Evolutionary conservation across 208 protist species (phyloP).

Genomic region (Trypanosoma congolense): DNA sequence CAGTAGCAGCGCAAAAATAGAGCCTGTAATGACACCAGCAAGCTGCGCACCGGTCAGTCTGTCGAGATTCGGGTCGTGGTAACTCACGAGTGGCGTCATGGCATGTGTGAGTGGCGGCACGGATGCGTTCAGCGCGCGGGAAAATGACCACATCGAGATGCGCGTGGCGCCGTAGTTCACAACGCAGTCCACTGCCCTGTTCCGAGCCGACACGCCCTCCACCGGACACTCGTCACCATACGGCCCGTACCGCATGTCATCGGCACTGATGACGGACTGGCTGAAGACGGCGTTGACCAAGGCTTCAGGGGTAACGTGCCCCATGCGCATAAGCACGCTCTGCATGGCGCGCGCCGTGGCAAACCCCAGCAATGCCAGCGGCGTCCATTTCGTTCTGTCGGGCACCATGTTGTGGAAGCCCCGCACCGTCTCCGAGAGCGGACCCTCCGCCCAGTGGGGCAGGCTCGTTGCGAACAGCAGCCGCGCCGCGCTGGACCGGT

Average conservation of each 20-base stretch:
- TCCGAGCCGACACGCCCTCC: not conserved
- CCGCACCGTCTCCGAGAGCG: slow-evolving; percentile 5
- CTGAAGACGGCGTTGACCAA: slow-evolving; percentile 24
- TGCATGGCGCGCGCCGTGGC: slow-evolving; percentile 5
- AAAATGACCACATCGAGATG: slow-evolving; percentile 29
- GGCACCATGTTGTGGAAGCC: slow-evolving; percentile 12
- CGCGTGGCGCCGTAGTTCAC: slow-evolving; percentile 47
- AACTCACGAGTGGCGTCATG: slow-evolving; percentile 38
- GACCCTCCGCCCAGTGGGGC: slow-evolving; percentile 33
- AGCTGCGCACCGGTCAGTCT: slow-evolving; percentile 19
- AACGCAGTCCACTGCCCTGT: not conserved
- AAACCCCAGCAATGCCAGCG: slow-evolving; percentile 12
- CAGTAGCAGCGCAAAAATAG: slow-evolving; percentile 4
- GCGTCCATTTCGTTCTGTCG: slow-evolving; percentile 3
- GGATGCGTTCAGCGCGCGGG: slow-evolving; percentile 26
- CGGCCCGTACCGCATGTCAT: slow-evolving; percentile 28
- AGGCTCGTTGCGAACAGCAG: slow-evolving; percentile 39
- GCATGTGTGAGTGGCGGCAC: slow-evolving; percentile 5
- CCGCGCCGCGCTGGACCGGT: slow-evolving; percentile 8
- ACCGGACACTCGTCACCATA: slow-evolving; percentile 2
- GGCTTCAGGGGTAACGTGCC: slow-evolving; percentile 13
- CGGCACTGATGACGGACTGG: slow-evolving; percentile 13
- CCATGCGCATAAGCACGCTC: slow-evolving; percentile 16
- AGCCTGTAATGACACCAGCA: slow-evolving; percentile 29
- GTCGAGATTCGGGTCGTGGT: slow-evolving; percentile 1